Evolutionary conservation across 495 filamentous ascomycete genomes (phyloP).

Genomic region (Trichoderma erinaceum): DNA sequence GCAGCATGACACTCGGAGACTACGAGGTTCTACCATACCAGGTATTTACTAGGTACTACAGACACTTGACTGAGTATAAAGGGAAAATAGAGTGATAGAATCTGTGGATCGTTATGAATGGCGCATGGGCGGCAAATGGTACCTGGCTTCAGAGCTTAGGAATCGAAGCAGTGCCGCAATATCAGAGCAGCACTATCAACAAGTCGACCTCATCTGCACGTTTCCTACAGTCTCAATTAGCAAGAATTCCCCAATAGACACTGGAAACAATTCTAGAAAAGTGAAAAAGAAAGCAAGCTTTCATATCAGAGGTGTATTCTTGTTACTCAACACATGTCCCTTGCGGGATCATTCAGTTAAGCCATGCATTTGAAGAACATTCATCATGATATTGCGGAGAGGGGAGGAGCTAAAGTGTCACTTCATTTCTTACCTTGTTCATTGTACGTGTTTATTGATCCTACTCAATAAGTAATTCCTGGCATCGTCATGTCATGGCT

Average conservation of each 20-base stretch:
- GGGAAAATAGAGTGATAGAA: too few species aligned
- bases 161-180: too few species aligned
- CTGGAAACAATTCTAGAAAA: neutral
- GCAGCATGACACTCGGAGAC: too few species aligned
- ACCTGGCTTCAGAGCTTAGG: too few species aligned
- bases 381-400: neutral
- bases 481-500: too few species aligned
- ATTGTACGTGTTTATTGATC: too few species aligned
- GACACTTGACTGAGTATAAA: too few species aligned
- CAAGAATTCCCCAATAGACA: neutral
- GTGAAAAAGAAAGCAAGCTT: neutral
- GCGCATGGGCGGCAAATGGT: too few species aligned
- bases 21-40: too few species aligned
- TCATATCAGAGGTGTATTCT: neutral
- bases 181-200: neutral
- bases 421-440: neutral
- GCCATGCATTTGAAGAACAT: constrained; percentile 15
- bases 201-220: neutral
- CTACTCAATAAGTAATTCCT: too few species aligned
- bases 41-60: too few species aligned
- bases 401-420: neutral
- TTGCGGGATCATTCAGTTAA: constrained; percentile 14
- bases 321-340: constrained; percentile 1
- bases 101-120: too few species aligned
- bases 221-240: neutral